Percentiles rank a stretch among this genome's conserved stretches.
These are phyloP conservation scores for Auriculariales sp. DNA, from an alignment of 768 basidiomycete species.

Conservation along the genomic window DNA sequence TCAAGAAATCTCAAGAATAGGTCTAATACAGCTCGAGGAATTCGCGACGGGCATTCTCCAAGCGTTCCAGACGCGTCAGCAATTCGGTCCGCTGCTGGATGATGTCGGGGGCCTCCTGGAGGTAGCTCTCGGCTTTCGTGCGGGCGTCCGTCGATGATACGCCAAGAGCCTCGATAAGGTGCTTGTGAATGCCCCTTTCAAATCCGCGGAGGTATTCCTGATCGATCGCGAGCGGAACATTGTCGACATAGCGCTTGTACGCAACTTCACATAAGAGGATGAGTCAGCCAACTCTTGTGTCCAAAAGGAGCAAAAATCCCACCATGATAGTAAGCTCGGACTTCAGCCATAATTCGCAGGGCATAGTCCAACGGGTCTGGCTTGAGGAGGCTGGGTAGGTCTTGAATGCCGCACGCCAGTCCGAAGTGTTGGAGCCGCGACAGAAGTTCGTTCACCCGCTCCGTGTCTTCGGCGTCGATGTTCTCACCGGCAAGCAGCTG, in stretches of 20 bases:
- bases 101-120: not conserved
- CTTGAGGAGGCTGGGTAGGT: conserved; percentile 35
- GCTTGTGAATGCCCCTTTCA: conserved; percentile 28
- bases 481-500: conserved; percentile 8
- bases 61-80: not conserved
- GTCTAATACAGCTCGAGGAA: not conserved
- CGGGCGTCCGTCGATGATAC: not conserved
- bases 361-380: conserved; percentile 36
- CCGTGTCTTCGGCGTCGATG: no score
- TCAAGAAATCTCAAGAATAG: no score
- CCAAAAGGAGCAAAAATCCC: not conserved
- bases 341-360: conserved; percentile 52
- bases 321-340: conserved; percentile 68
- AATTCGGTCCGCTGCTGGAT: not conserved
- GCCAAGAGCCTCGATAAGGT: conserved; percentile 32
- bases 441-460: no score
- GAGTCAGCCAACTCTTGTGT: no score
- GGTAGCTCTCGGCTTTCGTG: not conserved
- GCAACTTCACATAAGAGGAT: conserved; percentile 27
- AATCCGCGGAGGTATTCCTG: conserved; percentile 39
- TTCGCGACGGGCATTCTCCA: not conserved
- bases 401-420: conserved; percentile 22
- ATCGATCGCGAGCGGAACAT: conserved; percentile 42
- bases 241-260: conserved; percentile 45
- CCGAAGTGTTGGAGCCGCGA: no score